phyloP scores from a whole-genome alignment of 805 yeast genomes.

The Ogataea naganishii region DNA sequence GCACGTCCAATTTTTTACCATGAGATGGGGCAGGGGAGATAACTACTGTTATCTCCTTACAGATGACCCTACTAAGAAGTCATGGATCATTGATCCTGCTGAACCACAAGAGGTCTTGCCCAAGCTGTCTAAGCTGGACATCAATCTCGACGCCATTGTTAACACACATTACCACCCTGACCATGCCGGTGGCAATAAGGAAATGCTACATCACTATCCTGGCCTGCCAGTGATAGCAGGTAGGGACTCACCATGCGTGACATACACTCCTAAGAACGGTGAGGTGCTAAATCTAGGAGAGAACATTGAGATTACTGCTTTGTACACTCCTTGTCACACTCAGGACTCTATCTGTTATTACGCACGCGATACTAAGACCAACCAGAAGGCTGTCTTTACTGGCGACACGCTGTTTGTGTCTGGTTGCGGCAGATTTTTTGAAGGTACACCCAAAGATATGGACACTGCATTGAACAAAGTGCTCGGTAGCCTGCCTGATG shows the following conservation, averaged over 20 bases:
- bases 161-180: constrained; percentile 97
- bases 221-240: constrained; percentile 75
- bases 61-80: constrained; percentile 54
- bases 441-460: constrained; percentile 84
- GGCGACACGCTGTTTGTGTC: constrained; percentile 93
- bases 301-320: constrained; percentile 58
- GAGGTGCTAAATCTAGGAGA: constrained; percentile 58
- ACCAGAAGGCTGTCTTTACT: constrained; percentile 73
- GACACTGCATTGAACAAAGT: constrained; percentile 50
- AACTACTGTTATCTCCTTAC: constrained; percentile 78
- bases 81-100: constrained; percentile 92
- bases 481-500: constrained; percentile 54
- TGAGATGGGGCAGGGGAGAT: constrained; percentile 94
- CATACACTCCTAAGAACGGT: constrained; percentile 58
- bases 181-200: constrained; percentile 81
- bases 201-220: constrained; percentile 25
- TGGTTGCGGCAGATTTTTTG: constrained; percentile 97
- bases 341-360: constrained; percentile 91
- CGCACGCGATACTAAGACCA: constrained; percentile 54
- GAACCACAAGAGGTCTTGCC: constrained; percentile 64
- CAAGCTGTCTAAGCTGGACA: constrained; percentile 27
- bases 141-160: constrained; percentile 65
- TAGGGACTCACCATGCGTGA: constrained; percentile 64
- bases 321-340: constrained; percentile 97
- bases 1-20: constrained; percentile 78